phyloP scores from a whole-genome alignment of 75 land plant species.

The Larix kaempferi region DNA sequence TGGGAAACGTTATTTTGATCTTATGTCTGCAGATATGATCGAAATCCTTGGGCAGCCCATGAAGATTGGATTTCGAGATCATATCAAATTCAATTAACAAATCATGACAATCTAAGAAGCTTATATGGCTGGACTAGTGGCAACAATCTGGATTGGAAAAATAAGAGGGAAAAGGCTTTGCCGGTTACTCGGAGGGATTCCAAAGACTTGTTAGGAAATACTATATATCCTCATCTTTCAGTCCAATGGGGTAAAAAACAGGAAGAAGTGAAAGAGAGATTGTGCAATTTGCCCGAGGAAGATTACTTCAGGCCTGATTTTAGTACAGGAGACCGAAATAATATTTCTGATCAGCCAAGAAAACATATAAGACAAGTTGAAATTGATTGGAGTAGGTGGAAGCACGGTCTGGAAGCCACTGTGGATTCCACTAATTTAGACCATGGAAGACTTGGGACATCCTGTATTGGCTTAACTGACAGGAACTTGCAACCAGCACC shows the following conservation, averaged over 20 bases:
- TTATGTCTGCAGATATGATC: neutral
- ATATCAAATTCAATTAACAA: neutral
- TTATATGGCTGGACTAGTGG: neutral
- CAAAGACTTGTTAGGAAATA: neutral
- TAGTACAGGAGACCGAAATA: neutral
- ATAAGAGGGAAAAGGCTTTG: neutral
- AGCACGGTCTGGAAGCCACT: no score
- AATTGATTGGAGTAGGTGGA: neutral
- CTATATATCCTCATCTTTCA: neutral
- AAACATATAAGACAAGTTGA: neutral
- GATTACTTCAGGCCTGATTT: neutral
- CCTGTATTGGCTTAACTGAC: neutral
- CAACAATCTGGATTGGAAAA: neutral
- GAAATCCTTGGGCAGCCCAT: neutral
- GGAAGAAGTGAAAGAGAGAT: neutral
- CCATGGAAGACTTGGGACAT: neutral
- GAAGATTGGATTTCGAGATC: conserved; percentile 4
- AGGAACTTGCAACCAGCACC: neutral
- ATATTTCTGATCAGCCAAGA: neutral
- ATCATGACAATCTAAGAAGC: neutral
- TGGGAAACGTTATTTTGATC: neutral
- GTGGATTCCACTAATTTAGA: neutral
- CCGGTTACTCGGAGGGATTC: neutral
- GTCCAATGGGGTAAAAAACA: neutral
- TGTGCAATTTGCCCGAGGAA: neutral